phyloP scores from a whole-genome alignment of 139 green algal species.

The Tetraselmis striata region DNA sequence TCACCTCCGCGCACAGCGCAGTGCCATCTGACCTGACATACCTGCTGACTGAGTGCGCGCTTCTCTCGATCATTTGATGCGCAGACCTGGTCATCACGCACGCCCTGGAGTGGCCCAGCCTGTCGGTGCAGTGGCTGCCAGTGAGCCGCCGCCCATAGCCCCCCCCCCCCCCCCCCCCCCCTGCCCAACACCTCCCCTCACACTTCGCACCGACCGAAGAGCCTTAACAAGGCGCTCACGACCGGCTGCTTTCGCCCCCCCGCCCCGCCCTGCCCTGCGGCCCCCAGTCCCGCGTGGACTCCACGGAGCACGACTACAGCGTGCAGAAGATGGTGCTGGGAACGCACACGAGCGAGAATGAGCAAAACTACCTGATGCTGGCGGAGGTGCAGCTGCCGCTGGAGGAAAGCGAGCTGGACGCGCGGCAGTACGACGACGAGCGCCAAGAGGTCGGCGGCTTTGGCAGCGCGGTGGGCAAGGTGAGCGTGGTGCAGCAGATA shows the following conservation, averaged over 20 bases:
- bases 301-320: conserved; percentile 64
- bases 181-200: background rate
- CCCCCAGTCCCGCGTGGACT: conserved; percentile 17
- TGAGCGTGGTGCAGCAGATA: conserved; percentile 91
- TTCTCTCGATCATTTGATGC: background rate
- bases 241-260: too few relatives aligned
- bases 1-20: too few relatives aligned
- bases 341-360: conserved; percentile 93
- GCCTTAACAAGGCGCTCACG: too few relatives aligned
- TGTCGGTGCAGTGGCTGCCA: conserved; percentile 98
- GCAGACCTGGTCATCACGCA: conserved; percentile 98
- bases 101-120: conserved; percentile 94
- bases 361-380: conserved; percentile 99
- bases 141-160: conserved; percentile 33
- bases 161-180: too few relatives aligned
- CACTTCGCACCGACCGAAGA: too few relatives aligned
- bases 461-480: conserved; percentile 68
- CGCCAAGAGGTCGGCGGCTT: conserved; percentile 85
- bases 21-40: too few relatives aligned
- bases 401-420: conserved; percentile 72
- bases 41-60: too few relatives aligned
- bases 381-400: conserved; percentile 88
- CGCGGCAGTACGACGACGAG: conserved; percentile 81
- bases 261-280: background rate
- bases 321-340: conserved; percentile 95